phyloP scores from a whole-genome alignment of 345 rosid genomes.

The Erysimum cheiranthoides region DNA sequence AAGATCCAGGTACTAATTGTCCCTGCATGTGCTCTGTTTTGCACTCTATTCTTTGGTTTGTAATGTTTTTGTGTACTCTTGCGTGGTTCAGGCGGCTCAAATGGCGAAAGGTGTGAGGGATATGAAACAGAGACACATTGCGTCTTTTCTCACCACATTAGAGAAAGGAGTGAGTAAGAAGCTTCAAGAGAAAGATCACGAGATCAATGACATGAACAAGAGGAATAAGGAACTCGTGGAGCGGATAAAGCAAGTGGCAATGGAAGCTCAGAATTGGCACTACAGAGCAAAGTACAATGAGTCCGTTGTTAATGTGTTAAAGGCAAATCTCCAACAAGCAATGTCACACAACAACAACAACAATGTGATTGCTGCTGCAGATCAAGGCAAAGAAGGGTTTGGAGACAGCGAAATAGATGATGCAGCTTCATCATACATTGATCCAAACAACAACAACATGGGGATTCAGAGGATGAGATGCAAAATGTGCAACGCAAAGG shows the following conservation, averaged over 20 bases:
- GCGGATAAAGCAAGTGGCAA: slow-evolving; percentile 58
- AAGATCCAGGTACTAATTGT: slow-evolving; percentile 59
- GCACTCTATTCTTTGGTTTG: neutral
- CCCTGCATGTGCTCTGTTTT: slow-evolving; percentile 1
- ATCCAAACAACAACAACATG: slow-evolving; percentile 40
- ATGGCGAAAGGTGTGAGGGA: slow-evolving; percentile 62
- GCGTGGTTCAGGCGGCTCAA: slow-evolving; percentile 59
- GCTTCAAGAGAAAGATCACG: slow-evolving; percentile 66
- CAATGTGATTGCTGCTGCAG: slow-evolving; percentile 38
- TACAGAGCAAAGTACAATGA: slow-evolving; percentile 73
- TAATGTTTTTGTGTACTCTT: slow-evolving; percentile 27
- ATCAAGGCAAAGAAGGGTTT: slow-evolving; percentile 69
- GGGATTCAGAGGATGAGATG: slow-evolving; percentile 51
- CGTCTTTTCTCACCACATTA: slow-evolving; percentile 57
- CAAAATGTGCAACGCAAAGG: slow-evolving; percentile 59
- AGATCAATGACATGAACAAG: slow-evolving; percentile 63
- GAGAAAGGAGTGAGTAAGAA: slow-evolving; percentile 65
- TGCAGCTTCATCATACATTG: slow-evolving; percentile 59
- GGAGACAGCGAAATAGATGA: slow-evolving; percentile 79
- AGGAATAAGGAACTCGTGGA: slow-evolving; percentile 71
- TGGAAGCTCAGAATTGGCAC: slow-evolving; percentile 74
- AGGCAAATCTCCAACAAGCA: slow-evolving; percentile 69
- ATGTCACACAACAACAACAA: slow-evolving; percentile 50
- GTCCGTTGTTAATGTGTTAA: slow-evolving; percentile 63
- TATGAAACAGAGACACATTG: slow-evolving; percentile 58